Evolutionary conservation across 768 basidiomycete genomes (phyloP).

Genomic region (Asterophora lycoperdoides): DNA sequence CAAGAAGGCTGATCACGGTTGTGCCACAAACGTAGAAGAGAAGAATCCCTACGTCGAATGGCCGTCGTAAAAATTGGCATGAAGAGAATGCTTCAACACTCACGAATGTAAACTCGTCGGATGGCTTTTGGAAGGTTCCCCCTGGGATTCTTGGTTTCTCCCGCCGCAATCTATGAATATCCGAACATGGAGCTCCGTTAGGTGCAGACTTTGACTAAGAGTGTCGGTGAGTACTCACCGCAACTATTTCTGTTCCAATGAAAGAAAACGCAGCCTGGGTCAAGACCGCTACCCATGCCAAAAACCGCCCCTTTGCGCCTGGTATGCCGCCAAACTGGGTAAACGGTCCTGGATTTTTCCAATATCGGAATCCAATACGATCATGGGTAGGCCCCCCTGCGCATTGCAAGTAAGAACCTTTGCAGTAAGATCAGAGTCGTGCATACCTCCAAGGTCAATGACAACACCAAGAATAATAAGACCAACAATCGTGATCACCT

Average conservation of each 20-base stretch:
- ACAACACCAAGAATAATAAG: slow-evolving; percentile 68
- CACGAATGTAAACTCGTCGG: slow-evolving; percentile 67
- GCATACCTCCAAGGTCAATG: slow-evolving; percentile 69
- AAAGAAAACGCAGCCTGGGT: slow-evolving; percentile 57
- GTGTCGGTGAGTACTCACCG: too few relatives aligned
- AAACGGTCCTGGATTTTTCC: slow-evolving; percentile 89
- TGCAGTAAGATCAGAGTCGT: neutral
- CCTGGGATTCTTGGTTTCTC: slow-evolving; percentile 28
- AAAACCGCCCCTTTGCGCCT: slow-evolving; percentile 74
- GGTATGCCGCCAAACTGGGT: slow-evolving; percentile 60
- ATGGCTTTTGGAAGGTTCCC: slow-evolving; percentile 61
- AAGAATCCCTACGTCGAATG: slow-evolving; percentile 59
- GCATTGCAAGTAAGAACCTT: neutral
- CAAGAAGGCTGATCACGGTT: slow-evolving; percentile 76
- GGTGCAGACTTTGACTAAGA: too few relatives aligned
- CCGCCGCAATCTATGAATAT: too few relatives aligned
- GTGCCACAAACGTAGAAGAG: slow-evolving; percentile 74
- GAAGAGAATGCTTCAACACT: slow-evolving; percentile 7
- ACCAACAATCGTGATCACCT: slow-evolving; percentile 80
- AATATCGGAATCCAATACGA: slow-evolving; percentile 70
- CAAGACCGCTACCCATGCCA: slow-evolving; percentile 54
- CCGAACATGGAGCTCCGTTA: too few relatives aligned
- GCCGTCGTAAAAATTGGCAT: neutral
- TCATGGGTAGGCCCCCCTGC: slow-evolving; percentile 78
- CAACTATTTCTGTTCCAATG: too few relatives aligned